Percentiles rank a stretch among this genome's conserved stretches.
Evolutionary conservation across 1,284 basidiomycete genomes (phyloP).

Genomic region (Tausonia pullulans): DNA sequence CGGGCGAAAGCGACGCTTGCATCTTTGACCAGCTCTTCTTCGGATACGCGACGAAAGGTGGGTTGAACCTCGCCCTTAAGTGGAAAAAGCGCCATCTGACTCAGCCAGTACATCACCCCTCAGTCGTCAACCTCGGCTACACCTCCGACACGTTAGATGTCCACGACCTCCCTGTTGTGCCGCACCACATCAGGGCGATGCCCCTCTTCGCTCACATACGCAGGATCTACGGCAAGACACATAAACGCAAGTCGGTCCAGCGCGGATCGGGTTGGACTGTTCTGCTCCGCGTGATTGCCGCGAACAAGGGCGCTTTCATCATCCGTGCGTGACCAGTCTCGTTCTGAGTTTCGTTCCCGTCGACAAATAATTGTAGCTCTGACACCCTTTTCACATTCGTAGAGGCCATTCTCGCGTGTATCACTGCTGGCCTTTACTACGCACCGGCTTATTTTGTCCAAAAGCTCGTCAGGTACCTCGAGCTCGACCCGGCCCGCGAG

Average conservation of each 20-base stretch:
- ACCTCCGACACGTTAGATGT: conserved; percentile 62
- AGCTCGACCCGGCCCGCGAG: conserved; percentile 43
- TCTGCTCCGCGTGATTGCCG: conserved; percentile 18
- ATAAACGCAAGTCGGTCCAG: conserved; percentile 16
- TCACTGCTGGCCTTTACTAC: conserved; percentile 62
- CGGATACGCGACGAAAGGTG: conserved; percentile 46
- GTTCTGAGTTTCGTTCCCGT: conserved; percentile 1
- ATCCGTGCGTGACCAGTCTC: conserved; percentile 24
- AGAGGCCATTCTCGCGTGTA: conserved; percentile 48
- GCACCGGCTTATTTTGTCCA: conserved; percentile 64
- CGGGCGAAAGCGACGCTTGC: conserved; percentile 38
- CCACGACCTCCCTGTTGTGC: conserved; percentile 69
- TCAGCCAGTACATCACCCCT: conserved; percentile 36
- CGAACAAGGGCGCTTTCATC: conserved; percentile 29
- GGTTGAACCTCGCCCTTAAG: not conserved
- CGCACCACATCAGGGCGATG: conserved; percentile 51
- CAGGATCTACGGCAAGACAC: conserved; percentile 26
- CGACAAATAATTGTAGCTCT: not conserved
- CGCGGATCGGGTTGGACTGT: conserved; percentile 17
- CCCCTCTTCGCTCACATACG: conserved; percentile 26
- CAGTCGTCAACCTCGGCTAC: conserved; percentile 70
- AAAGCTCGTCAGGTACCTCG: conserved; percentile 59
- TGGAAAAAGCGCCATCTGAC: too few relatives aligned
- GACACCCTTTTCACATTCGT: conserved; percentile 27
- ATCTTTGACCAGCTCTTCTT: conserved; percentile 57